Conservation (phyloP, 2,329 filamentous ascomycete genomes). For the Colletotrichum endophyticum region DNA sequence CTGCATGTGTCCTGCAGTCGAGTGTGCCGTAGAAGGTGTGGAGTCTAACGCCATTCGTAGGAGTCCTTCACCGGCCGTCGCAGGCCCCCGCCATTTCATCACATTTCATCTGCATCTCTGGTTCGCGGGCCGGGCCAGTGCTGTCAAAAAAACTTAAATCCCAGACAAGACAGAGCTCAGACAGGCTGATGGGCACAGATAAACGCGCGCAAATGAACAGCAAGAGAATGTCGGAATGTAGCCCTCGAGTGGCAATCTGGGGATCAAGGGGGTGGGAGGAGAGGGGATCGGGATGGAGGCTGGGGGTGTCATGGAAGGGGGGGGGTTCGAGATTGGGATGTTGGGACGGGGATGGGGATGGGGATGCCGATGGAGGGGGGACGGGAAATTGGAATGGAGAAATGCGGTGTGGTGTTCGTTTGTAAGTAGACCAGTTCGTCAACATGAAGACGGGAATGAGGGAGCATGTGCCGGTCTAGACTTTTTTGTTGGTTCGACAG, state of each 20-base stretch:
- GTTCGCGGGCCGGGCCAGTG: conserved; percentile 18
- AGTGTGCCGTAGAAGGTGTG: conserved; percentile 10
- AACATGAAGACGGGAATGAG: background rate
- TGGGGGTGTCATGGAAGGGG: background rate
- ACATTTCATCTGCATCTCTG: conserved; percentile 14
- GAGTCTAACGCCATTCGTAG: conserved; percentile 1
- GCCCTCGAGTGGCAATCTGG: background rate
- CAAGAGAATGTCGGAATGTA: background rate
- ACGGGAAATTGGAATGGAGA: background rate
- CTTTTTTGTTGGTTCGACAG: background rate
- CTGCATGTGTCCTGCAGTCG: conserved; percentile 10
- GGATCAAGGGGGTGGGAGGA: background rate
- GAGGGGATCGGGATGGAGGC: background rate
- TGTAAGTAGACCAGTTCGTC: background rate
- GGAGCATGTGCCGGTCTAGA: background rate
- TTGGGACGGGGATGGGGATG: background rate
- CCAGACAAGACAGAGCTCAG: background rate
- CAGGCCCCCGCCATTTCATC: conserved; percentile 3
- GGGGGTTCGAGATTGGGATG: background rate
- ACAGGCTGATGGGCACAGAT: background rate
- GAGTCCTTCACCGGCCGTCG: conserved; percentile 12
- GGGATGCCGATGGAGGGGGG: background rate
- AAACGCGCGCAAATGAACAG: background rate
- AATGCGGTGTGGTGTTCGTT: background rate
- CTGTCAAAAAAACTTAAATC: conserved; percentile 16